These are phyloP conservation scores for Penicillium parvum DNA, from an alignment of 495 filamentous ascomycete species.

Conservation along the genomic window DNA sequence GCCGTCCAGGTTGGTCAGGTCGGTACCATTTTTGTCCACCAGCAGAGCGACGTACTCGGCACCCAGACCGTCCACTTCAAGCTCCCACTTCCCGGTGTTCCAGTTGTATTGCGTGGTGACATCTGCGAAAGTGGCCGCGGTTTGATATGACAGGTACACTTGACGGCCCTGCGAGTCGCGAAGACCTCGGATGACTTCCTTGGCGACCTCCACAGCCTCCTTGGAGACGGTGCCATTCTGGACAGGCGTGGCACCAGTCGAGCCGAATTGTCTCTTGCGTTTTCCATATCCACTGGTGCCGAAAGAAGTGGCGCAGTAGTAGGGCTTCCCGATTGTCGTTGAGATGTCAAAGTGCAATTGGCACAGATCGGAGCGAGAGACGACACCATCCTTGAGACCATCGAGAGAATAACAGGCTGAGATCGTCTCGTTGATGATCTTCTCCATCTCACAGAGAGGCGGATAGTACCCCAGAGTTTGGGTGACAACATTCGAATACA, in stretches of 20 bases:
- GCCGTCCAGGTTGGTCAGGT: constrained; percentile 33
- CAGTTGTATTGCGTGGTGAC: constrained; percentile 40
- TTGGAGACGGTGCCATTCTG: constrained; percentile 43
- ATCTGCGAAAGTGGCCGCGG: constrained; percentile 37
- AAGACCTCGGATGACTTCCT: constrained; percentile 40
- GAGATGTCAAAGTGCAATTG: constrained; percentile 35
- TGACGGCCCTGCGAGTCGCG: constrained; percentile 38
- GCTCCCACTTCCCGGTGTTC: constrained; percentile 33
- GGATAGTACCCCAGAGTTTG: constrained; percentile 38
- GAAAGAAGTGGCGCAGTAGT: constrained; percentile 36
- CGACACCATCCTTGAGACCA: constrained; percentile 45
- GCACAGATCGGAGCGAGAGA: constrained; percentile 48
- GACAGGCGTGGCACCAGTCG: constrained; percentile 29
- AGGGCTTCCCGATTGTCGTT: constrained; percentile 37
- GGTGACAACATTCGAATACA: constrained; percentile 37
- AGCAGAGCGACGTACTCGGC: constrained; percentile 31
- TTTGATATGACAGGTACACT: constrained; percentile 46
- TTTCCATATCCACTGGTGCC: constrained; percentile 3
- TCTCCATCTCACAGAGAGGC: constrained; percentile 40
- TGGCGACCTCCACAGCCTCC: constrained; percentile 35
- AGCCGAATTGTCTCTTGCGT: too few relatives aligned
- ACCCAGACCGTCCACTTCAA: constrained; percentile 32
- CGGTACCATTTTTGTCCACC: constrained; percentile 28
- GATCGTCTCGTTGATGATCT: constrained; percentile 42
- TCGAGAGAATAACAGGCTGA: constrained; percentile 46